A percentile compares a stretch with the other conserved stretches of the same genome.
Evolutionary conservation across 495 filamentous ascomycete genomes (phyloP).

Genomic region (Tuber borchii): DNA sequence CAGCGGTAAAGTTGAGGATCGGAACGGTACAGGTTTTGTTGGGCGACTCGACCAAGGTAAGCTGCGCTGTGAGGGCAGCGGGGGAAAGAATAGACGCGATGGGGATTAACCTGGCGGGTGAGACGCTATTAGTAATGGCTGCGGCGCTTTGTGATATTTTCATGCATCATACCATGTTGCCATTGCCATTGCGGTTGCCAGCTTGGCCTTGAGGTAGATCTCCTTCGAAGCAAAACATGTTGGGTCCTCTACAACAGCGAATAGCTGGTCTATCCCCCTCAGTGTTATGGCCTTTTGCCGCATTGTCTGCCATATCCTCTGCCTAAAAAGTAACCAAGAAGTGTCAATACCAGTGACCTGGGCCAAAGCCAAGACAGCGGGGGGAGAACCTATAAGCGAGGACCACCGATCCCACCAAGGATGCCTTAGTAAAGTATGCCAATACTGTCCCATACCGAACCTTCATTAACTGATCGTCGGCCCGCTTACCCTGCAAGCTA

Average conservation of each 20-base stretch:
- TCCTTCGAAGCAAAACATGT: slow-evolving; percentile 42
- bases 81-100: slow-evolving; percentile 45
- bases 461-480: slow-evolving; percentile 43
- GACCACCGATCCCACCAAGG: slow-evolving; percentile 43
- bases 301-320: slow-evolving; percentile 46
- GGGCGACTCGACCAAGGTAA: slow-evolving; percentile 8
- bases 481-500: slow-evolving; percentile 41
- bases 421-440: slow-evolving; percentile 45
- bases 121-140: slow-evolving; percentile 8
- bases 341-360: slow-evolving; percentile 3
- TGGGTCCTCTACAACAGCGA: slow-evolving; percentile 44
- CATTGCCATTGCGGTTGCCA: slow-evolving; percentile 45
- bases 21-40: slow-evolving; percentile 29
- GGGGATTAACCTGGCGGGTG: slow-evolving; percentile 42
- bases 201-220: slow-evolving; percentile 43
- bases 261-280: slow-evolving; percentile 44
- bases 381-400: slow-evolving; percentile 40
- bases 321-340: slow-evolving; percentile 29
- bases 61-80: slow-evolving; percentile 43
- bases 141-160: background rate
- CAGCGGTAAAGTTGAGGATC: slow-evolving; percentile 42
- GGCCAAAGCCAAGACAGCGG: background rate
- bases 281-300: slow-evolving; percentile 43
- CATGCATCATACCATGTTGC: slow-evolving; percentile 39
- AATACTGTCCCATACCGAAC: slow-evolving; percentile 44